Evolutionary conservation across 768 basidiomycete species (phyloP), one percentile per base, ranked within the genome.

Genomic region (Tricholoma saponaceum): DNA sequence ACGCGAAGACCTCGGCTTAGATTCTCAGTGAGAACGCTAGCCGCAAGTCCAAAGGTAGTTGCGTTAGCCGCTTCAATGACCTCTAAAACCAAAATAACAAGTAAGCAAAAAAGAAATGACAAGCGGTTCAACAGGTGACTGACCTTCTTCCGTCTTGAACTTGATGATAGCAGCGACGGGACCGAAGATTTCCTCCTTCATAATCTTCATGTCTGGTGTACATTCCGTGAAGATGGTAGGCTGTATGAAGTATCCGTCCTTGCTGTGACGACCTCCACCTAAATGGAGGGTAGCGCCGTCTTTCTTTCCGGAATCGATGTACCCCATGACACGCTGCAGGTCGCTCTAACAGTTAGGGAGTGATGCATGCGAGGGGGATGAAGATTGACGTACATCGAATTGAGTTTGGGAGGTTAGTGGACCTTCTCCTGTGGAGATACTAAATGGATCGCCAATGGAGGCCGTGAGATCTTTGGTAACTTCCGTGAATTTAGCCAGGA

Each of bases 181-280:
- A 7, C 89, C 89, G 64, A 90, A 89, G 57, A 89, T 89, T 67
- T 90, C 83, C 60, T 86, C 85, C 47, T 64, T 67, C 9, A 85
- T 82, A 55, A 90, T 88, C 67, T 80, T 83, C 83, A 88, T 88
- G 32, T 83, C 80, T 0, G 80, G 76, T 20, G 70, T 77, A 35
- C 79, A 79, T 62, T 88, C 76, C 8, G 83, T 80, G 70, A 90
- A 86, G 61, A 90, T 75, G 6, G 90, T 91, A 0, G 86, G 90
- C 55, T 71, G 58, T 58, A 92, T 79, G 68, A 83, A 91, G 76
- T 77, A 89, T 18, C 89, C 90, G 60, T 84, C 76, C 0, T n/a
- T 70, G 9, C 86, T 86, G 62, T 73, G 71, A 18, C 79, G 75
- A 37, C 74, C 72, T 8, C 89, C 90, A 6, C 89, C 90, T 3